Conservation (phyloP, 345 rosid genomes). For the Salix caprea region DNA sequence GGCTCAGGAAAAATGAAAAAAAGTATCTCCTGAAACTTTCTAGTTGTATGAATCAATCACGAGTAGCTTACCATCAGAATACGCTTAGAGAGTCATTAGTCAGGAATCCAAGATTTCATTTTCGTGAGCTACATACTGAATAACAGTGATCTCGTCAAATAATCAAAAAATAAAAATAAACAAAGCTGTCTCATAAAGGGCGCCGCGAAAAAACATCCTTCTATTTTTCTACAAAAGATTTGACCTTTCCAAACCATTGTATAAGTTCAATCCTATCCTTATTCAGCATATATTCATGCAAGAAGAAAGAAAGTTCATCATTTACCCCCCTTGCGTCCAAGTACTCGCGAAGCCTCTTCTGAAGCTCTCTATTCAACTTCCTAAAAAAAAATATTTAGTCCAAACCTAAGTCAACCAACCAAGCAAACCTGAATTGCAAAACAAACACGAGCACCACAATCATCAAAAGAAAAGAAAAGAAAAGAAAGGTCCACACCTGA, state of each 20-base stretch:
- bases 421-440: neutral
- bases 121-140: neutral
- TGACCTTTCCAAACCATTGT: conserved; percentile 55
- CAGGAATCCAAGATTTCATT: neutral
- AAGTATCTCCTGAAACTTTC: neutral
- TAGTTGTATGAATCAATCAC: neutral
- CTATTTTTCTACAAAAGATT: conserved; percentile 42
- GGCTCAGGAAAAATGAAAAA: neutral
- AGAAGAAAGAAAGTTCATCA: conserved; percentile 48
- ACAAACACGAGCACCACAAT: neutral
- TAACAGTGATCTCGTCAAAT: neutral
- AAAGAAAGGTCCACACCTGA: conserved; percentile 32
- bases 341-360: conserved; percentile 35
- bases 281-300: conserved; percentile 71
- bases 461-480: neutral
- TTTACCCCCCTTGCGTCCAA: conserved; percentile 63
- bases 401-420: neutral
- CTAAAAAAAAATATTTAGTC: conserved; percentile 25
- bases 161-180: neutral
- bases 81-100: neutral
- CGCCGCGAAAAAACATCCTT: neutral
- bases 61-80: neutral
- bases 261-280: conserved; percentile 69
- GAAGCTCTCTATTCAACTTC: conserved; percentile 47
- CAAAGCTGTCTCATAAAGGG: neutral